These are phyloP conservation scores for Moricandia arvensis DNA, from an alignment of 345 rosid species.

Conservation along the genomic window DNA sequence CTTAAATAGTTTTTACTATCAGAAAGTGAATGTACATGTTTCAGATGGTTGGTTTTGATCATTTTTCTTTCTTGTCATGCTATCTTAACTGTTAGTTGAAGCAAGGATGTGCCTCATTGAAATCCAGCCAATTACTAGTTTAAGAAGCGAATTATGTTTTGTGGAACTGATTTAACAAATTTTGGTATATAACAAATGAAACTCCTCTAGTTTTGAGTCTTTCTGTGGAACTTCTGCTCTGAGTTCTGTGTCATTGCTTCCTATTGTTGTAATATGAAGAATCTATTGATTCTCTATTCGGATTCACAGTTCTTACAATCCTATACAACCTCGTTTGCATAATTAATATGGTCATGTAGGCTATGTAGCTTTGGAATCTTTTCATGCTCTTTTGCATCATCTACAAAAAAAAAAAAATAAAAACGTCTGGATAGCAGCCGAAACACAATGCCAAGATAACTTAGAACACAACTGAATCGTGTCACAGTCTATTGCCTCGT, in stretches of 20 bases:
- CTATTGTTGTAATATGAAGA: background rate
- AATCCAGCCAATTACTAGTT: background rate
- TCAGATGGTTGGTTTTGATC: background rate
- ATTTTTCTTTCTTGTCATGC: background rate
- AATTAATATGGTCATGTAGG: background rate
- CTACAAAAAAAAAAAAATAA: too few relatives aligned
- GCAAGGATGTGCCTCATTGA: background rate
- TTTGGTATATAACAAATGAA: background rate
- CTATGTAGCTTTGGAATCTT: background rate
- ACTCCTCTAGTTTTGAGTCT: background rate
- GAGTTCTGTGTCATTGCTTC: background rate
- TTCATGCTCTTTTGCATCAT: background rate
- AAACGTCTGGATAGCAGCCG: too few relatives aligned
- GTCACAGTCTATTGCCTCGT: too few relatives aligned
- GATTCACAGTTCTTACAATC: background rate
- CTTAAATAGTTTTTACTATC: background rate
- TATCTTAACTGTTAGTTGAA: background rate
- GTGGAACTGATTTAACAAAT: background rate
- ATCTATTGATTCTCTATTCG: background rate
- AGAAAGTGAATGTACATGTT: background rate
- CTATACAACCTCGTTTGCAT: constrained; percentile 4
- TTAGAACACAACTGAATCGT: too few relatives aligned
- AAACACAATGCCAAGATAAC: too few relatives aligned
- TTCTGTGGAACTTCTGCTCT: constrained; percentile 13
- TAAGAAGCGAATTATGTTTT: background rate